A percentile compares a stretch with the other conserved stretches of the same genome.
These are phyloP conservation scores for Phyllosticta citrichinensis DNA, from an alignment of 2,329 filamentous ascomycete species.

Conservation along the genomic window DNA sequence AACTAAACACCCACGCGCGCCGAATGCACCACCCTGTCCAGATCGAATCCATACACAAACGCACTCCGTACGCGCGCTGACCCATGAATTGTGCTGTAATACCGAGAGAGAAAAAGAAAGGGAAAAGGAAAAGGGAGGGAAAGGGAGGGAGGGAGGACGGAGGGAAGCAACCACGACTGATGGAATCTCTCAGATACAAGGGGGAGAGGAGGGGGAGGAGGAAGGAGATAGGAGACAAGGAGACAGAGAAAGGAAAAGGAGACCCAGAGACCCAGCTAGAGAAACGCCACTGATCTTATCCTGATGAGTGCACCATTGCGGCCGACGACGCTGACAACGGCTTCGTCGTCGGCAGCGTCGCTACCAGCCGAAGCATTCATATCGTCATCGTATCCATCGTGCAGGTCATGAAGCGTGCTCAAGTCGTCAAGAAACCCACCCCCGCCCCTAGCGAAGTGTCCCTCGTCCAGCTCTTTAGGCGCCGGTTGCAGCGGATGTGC, in stretches of 20 bases:
- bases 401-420: background rate
- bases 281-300: conserved; percentile 7
- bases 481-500: background rate
- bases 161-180: background rate
- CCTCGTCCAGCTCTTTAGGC: background rate
- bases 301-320: background rate
- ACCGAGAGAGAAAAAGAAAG: background rate
- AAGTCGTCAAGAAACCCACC: background rate
- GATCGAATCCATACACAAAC: background rate
- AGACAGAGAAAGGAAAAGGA: background rate
- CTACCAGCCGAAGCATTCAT: background rate
- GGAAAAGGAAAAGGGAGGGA: background rate
- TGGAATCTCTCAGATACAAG: background rate
- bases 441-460: conserved; percentile 5
- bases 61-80: background rate
- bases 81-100: background rate
- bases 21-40: background rate
- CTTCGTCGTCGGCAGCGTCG: background rate
- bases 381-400: background rate
- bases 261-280: background rate
- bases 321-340: background rate
- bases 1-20: background rate
- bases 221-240: background rate
- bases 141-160: background rate
- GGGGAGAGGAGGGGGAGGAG: background rate